Base-by-base conservation (phyloP, 495 filamentous ascomycete species). In the Tuber calosporum region DNA sequence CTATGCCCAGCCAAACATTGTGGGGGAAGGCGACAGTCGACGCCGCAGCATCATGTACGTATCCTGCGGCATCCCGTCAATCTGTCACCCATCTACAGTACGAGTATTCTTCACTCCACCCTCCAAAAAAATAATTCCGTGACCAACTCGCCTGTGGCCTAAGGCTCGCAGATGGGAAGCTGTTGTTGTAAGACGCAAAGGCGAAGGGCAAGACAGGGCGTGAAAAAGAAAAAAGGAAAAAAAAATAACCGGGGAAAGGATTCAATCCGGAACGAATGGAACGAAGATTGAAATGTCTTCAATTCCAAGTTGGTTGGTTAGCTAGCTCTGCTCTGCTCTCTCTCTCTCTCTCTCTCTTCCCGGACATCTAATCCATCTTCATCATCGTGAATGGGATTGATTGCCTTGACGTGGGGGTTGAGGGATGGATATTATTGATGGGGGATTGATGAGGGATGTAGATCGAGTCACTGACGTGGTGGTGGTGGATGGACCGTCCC, bases 381-480 rank as follows among this genome's bases (percentile, higher is more conserved):
- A 30, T 62, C 11, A 34, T 30, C 3, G 26, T 34, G 26, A 62
- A 62, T 22, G 22, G 48, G 11, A 53, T 53, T 26, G 22, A 26
- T 17, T 30, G 34, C 17, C 53, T 34, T 34, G 34, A 34, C 53
- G 53, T 62, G 53, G 53, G 53, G 53, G 53, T 30, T 11, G 53
- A 62, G 53, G 26, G 26, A 62, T 62, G 53, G 53, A 34, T 34
- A 34, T 13, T 26, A 34, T 62, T 26, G 53, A 62, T 34, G 26
- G 11, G 26, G 53, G 26, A 62, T 53, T 53, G 48, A 53, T 62
- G 69, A 71, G 41, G 74, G 67, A 77, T 77, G 75, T 77, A 77
- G 74, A 77, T 77, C 66, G 40, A 58, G 74, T 73, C 74, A 78
- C 69, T 78, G 76, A 78, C 76, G 76, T 78, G 76, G 76, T 77